Evolutionary conservation across 148 eudicot genomes (phyloP).

Genomic region (Polygonum aviculare): DNA sequence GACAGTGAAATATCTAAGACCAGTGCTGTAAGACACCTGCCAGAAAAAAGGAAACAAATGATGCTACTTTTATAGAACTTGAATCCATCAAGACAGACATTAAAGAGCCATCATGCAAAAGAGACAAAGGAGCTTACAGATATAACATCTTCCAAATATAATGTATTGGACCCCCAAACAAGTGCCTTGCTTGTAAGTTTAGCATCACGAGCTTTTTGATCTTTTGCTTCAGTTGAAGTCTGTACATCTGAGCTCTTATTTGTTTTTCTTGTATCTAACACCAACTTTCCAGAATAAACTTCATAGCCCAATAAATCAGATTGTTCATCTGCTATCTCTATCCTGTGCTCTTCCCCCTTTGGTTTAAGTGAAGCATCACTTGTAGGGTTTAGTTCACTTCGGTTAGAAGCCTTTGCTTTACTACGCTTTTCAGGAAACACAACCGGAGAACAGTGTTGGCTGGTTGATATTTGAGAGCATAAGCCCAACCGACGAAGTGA

Average conservation of each 20-base stretch:
- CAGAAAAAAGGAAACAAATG: constrained; percentile 7
- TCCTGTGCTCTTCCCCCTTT: constrained; percentile 74
- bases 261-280: constrained; percentile 64
- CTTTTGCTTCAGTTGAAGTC: constrained; percentile 47
- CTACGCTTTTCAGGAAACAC: constrained; percentile 96
- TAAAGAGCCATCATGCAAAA: constrained; percentile 4
- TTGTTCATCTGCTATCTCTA: constrained; percentile 89
- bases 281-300: constrained; percentile 72
- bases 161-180: constrained; percentile 72
- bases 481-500: constrained; percentile 74
- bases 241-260: constrained; percentile 40
- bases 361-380: constrained; percentile 47
- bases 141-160: constrained; percentile 78
- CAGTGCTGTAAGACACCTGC: constrained; percentile 75
- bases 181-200: constrained; percentile 94
- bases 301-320: constrained; percentile 93
- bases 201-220: constrained; percentile 58
- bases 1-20: constrained; percentile 81
- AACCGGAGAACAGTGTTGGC: constrained; percentile 85
- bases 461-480: constrained; percentile 78
- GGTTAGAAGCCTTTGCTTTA: constrained; percentile 50
- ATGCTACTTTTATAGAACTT: not conserved
- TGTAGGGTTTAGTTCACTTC: constrained; percentile 27
- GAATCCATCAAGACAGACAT: not conserved
- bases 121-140: constrained; percentile 46